These are phyloP conservation scores for Cucurbitaria berberidis DNA, from an alignment of 2,329 filamentous ascomycete genomes.

Conservation along the genomic window DNA sequence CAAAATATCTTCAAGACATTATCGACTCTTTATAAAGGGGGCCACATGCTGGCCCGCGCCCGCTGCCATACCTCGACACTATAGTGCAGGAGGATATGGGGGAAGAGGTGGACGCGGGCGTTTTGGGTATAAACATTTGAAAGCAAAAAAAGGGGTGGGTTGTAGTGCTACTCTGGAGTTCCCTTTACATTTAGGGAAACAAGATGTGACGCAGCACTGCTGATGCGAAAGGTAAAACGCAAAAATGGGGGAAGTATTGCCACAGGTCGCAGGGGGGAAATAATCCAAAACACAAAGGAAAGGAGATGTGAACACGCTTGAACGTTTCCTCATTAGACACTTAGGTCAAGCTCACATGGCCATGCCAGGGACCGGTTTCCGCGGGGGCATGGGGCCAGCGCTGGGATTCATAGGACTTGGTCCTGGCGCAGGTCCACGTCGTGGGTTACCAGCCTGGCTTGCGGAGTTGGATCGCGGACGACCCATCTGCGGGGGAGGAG, in stretches of 20 bases:
- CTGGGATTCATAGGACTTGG: conserved; percentile 49
- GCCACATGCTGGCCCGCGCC: too few species aligned
- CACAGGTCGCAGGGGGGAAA: conserved; percentile 7
- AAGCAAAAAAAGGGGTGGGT: background rate
- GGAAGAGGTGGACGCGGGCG: background rate
- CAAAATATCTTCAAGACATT: conserved; percentile 4
- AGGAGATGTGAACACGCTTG: conserved; percentile 19
- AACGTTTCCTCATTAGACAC: conserved; percentile 34
- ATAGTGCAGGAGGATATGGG: background rate
- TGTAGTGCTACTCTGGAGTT: background rate
- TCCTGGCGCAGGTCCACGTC: conserved; percentile 40
- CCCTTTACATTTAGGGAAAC: background rate
- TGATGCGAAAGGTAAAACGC: background rate
- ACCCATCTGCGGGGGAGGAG: conserved; percentile 39
- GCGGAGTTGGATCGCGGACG: conserved; percentile 49
- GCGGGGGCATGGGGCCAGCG: conserved; percentile 40
- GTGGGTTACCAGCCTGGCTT: conserved; percentile 33
- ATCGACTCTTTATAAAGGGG: conserved; percentile 1
- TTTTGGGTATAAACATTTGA: conserved; percentile 2
- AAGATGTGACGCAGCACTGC: background rate
- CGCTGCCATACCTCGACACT: background rate
- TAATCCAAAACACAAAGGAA: conserved; percentile 12
- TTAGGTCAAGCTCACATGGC: conserved; percentile 43
- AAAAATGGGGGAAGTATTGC: conserved; percentile 7
- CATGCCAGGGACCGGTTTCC: conserved; percentile 57